Evolutionary conservation across 371 early-diverging fungal genomes (phyloP), one percentile per base, ranked within the genome.

Genomic region (Actinomortierella wolfii): DNA sequence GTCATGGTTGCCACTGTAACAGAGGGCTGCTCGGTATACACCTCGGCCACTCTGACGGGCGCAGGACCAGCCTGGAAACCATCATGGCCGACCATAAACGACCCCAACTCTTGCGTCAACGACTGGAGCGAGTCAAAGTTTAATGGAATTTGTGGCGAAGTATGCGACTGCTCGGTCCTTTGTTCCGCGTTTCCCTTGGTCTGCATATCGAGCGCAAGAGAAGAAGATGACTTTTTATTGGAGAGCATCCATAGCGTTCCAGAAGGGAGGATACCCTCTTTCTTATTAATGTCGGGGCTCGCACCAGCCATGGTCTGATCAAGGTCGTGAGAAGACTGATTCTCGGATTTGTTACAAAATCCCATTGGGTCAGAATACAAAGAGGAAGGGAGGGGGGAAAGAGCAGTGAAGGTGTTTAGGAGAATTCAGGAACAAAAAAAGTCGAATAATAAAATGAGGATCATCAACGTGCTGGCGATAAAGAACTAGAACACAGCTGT

Each of bases 41-140:
- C 25, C 34, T 34, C 34, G 7, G 34, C 34, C 34, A 34, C 34
- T 11, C 23, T 52, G 23, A 45, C 47, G 49, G 54, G 53, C 21
- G 52, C 24, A 44, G 34, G n/a, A 34, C 47, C 17, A 57, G 52
- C 46, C 57, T 52, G 44, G 64, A 56, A 17, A 47, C 5, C 14
- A 54, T 28, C 43, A 53, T 41, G 18, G 60, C 42, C 14, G 34
- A 9, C 23, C 47, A 46, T 21, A 42, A 6, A 34, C 7, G 34
- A 34, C 4, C 34, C 34, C 34, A 34, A 11, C 34, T 34, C 34
- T 11, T 34, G 34, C 11, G 34, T 34, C 34, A 34, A 34, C 34
- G 34, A 34, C 34, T 34, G 34, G 7, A 34, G 34, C 34, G 34
- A 34, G 34, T 34, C 34, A 34, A 34, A 34, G 34, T 34, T 34